Conservation (phyloP, 768 basidiomycete genomes). For the Imleria badia region DNA sequence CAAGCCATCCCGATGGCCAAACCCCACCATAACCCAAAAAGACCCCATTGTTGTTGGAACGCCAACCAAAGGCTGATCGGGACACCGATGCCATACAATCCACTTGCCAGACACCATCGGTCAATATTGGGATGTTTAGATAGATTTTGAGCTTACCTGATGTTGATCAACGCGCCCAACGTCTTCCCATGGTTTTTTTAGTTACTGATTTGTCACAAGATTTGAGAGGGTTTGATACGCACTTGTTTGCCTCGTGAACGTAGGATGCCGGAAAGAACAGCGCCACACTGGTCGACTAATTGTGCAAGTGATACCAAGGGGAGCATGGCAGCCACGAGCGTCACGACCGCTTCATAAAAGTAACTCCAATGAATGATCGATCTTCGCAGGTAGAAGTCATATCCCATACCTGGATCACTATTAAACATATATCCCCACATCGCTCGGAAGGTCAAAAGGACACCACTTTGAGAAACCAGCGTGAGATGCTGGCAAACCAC, state of each 20-base stretch:
- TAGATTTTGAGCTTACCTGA: conserved; percentile 45
- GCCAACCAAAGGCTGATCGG: conserved; percentile 80
- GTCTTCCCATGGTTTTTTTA: conserved; percentile 39
- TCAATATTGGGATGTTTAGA: neutral
- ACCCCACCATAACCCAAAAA: conserved; percentile 85
- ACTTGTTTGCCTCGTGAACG: conserved; percentile 81
- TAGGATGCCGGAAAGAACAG: conserved; percentile 75
- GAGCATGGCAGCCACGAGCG: conserved; percentile 58
- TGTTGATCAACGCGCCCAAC: conserved; percentile 76
- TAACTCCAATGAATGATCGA: neutral
- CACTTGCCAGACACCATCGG: conserved; percentile 29
- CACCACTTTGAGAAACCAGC: conserved; percentile 32
- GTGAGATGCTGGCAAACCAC: neutral
- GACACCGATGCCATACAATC: conserved; percentile 81
- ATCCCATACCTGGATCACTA: conserved; percentile 47
- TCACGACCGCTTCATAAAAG: conserved; percentile 20
- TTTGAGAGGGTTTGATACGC: neutral
- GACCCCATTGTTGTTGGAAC: conserved; percentile 56
- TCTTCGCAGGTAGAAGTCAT: neutral
- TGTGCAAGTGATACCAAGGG: conserved; percentile 79
- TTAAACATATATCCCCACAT: conserved; percentile 81
- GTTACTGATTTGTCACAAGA: neutral
- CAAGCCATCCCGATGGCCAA: conserved; percentile 49
- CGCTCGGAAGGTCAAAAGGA: conserved; percentile 60
- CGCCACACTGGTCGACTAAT: conserved; percentile 75